Percentiles rank a stretch among this genome's conserved stretches.
Evolutionary conservation across 139 green algal genomes (phyloP).

Genomic region (Diplosphaera chodatii): DNA sequence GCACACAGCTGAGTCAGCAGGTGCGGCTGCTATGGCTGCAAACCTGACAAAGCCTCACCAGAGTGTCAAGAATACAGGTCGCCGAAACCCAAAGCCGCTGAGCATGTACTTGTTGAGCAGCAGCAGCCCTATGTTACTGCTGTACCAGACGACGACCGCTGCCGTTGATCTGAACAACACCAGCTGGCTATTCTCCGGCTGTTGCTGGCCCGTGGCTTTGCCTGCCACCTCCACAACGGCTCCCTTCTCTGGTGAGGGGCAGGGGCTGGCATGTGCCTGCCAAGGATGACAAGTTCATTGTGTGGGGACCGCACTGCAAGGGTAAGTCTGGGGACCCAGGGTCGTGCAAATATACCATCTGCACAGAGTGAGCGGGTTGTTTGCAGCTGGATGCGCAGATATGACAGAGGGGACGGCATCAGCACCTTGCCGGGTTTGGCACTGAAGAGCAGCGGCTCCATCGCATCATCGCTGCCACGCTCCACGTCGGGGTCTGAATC

Average conservation of each 20-base stretch:
- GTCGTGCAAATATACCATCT: too few relatives aligned
- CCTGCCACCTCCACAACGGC: neutral
- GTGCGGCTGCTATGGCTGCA: neutral
- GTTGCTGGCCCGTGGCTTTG: neutral
- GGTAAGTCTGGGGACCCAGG: too few relatives aligned
- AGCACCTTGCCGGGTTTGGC: too few relatives aligned
- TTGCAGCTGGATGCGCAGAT: too few relatives aligned
- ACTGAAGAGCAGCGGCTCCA: neutral
- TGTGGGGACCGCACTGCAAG: too few relatives aligned
- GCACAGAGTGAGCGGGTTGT: too few relatives aligned
- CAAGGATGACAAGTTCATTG: too few relatives aligned
- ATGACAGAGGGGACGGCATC: too few relatives aligned
- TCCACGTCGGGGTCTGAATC: neutral
- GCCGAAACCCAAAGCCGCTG: constrained; percentile 57
- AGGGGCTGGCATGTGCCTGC: neutral
- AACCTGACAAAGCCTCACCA: constrained; percentile 15
- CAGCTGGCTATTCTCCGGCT: neutral
- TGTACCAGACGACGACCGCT: constrained; percentile 52
- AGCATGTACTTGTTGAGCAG: constrained; percentile 93
- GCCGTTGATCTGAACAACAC: neutral
- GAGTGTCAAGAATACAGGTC: constrained; percentile 85
- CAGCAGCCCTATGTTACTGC: constrained; percentile 83
- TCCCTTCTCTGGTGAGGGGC: neutral
- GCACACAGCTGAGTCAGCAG: neutral
- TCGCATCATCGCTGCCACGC: neutral